These are phyloP conservation scores for Termitomyces sp. DNA, from an alignment of 768 basidiomycete species.

Conservation along the genomic window DNA sequence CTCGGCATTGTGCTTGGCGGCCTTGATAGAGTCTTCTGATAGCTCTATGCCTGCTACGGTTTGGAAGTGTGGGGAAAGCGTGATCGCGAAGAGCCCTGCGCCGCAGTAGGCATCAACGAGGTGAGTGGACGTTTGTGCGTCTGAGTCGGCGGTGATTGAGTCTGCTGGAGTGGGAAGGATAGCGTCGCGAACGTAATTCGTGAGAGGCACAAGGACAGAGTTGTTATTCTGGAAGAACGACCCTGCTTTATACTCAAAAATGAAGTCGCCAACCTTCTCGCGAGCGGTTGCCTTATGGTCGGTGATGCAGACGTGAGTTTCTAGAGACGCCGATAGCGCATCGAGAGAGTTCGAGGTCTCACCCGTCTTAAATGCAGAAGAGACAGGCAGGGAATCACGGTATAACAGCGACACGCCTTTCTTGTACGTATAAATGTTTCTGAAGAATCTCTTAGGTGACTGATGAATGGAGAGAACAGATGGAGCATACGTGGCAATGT, in stretches of 20 bases:
- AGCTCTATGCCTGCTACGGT: conserved; percentile 89
- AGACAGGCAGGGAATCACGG: conserved; percentile 63
- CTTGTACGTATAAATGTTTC: conserved; percentile 76
- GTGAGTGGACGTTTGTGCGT: conserved; percentile 50
- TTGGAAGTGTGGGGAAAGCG: conserved; percentile 68
- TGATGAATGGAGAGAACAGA: not conserved
- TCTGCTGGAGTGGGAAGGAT: conserved; percentile 38
- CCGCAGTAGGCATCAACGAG: conserved; percentile 96
- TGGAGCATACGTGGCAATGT: conserved; percentile 57
- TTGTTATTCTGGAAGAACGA: conserved; percentile 99
- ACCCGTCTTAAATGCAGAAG: conserved; percentile 16
- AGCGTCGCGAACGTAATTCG: conserved; percentile 74
- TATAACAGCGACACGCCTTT: conserved; percentile 87
- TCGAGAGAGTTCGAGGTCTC: conserved; percentile 24
- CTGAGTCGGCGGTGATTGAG: conserved; percentile 12
- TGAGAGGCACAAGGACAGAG: conserved; percentile 77
- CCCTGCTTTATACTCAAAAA: conserved; percentile 82
- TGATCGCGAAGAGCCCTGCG: conserved; percentile 81
- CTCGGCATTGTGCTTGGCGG: conserved; percentile 58
- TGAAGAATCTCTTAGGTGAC: conserved; percentile 22
- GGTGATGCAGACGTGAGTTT: conserved; percentile 74
- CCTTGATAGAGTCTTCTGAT: conserved; percentile 61
- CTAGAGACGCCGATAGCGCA: conserved; percentile 30
- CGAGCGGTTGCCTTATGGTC: conserved; percentile 77
- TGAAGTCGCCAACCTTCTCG: conserved; percentile 73